Base-by-base conservation (phyloP, 2,329 filamentous ascomycete genomes). In the Zymoseptoria brevis region DNA sequence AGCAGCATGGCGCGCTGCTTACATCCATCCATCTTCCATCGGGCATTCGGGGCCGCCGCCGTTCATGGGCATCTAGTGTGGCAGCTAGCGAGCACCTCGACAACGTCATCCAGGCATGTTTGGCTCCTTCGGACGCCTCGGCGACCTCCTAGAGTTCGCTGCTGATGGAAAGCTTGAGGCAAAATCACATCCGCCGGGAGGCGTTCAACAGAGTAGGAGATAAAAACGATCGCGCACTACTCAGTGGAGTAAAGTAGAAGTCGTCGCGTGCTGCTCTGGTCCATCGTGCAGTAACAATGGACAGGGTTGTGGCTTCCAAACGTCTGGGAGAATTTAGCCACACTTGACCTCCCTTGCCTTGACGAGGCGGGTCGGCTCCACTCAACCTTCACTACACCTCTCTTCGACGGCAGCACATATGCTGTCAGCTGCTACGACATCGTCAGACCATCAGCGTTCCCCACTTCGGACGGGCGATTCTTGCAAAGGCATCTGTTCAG, bases 341-440 rank as follows among this genome's bases (percentile, higher is more conserved):
- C 5, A 16, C 35, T 45, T 13, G 35, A 45, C 35, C 35, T 45
- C 35, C 35, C 35, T 45, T 45, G 35, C 35, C 35, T 45, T 45
- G 35, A 45, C 13, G 51, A 53, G 29, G 22, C 29, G 51, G 22
- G 29, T 29, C 51, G 51, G 51, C 51, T 53, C 51, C 51, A 53
- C 35, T n/a, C 22, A 53, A 19, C 51, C 51, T 53, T 29, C 51
- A 53, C 51, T 53, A 53, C 51, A 53, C 29, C 19, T 53, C 35
- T 45, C 5, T 16, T 45, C 22, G 29, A 53, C 26, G 51, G 51
- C 51, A 53, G 22, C 19, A 53, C 51, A 53, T 19, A 53, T 19
- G 51, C 51, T 53, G 51, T 53, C 51, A 53, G 51, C 51, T 53
- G 51, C 51, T 53, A 53, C 51, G 29, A 45, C 35, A 45, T 45